Base-by-base conservation (phyloP, 768 basidiomycete genomes). In the Kwoniella sp. region DNA sequence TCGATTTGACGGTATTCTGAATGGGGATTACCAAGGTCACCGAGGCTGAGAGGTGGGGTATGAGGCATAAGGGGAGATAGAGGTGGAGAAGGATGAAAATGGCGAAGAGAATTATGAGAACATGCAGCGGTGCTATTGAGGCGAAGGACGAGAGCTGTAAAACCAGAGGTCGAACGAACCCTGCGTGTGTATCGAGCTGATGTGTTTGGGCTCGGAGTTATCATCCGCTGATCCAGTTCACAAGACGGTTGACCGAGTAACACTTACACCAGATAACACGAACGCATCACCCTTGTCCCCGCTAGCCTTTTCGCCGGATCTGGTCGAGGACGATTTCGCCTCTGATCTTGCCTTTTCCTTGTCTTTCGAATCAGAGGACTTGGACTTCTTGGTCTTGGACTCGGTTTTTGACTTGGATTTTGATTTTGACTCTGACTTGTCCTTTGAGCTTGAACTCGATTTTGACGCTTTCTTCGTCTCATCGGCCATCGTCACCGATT, bases 101-200 rank as follows among this genome's bases (percentile, higher is more conserved):
- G 66, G 88, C 86, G 1, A 89, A 89, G 48, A 95, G 85, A 64
- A 87, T 86, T 41, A 86, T 85, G 78, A 92, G 90, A 68, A 93
- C 89, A 37, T 61, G 28, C 23, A 30, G 17, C 3, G 30, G 28
- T 30, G 62, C n/a, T 20, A 71, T 9, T 0, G 58, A 61, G 22
- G 70, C 48, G 28, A 63, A 9, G 11, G 48, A 25, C 22, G 69
- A 58, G 41, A 68, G 22, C 1, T 55, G 47, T 2, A 59, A 20
- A n/a, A 66, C 37, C 20, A 56, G 63, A 13, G 57, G 23, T 15
- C 55, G 45, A 28, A 72, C 58, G 55, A 61, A 76, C 5, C 68
- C 74, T 20, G 70, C 61, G 61, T 76, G 74, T 2, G 70, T 55
- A 2, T 29, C 37, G 31, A 73, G 53, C 67, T 68, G 37, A n/a